Conservation (phyloP, 108 stramenopile species). For the Cyclotella cryptica region DNA sequence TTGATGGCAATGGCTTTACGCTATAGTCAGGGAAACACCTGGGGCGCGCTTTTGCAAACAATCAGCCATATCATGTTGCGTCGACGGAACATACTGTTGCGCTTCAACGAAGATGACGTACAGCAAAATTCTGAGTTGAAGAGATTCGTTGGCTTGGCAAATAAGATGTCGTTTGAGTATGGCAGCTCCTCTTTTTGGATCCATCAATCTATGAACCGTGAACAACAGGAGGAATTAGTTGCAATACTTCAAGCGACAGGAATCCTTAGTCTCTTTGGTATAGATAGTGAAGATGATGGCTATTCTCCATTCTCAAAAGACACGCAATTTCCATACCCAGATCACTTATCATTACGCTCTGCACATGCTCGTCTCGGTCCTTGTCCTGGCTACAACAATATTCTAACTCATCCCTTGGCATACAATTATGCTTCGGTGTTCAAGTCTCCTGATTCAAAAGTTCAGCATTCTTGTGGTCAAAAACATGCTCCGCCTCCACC, state of each 20-base stretch:
- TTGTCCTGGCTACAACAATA: conserved; percentile 19
- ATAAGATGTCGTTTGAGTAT: conserved; percentile 30
- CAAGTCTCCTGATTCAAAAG: neutral
- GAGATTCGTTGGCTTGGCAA: conserved; percentile 1
- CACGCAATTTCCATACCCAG: conserved; percentile 3
- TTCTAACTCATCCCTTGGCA: conserved; percentile 32
- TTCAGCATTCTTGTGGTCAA: neutral
- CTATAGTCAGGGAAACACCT: neutral
- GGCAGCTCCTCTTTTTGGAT: conserved; percentile 33
- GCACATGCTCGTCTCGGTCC: conserved; percentile 34
- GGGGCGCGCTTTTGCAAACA: conserved; percentile 8
- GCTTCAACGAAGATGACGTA: conserved; percentile 8
- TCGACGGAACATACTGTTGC: conserved; percentile 30
- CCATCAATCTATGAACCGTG: conserved; percentile 8
- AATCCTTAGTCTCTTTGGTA: neutral
- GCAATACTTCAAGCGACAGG: neutral
- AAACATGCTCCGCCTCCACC: neutral
- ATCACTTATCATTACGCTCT: conserved; percentile 25
- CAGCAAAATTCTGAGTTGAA: conserved; percentile 3
- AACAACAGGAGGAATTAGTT: neutral
- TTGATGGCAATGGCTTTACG: conserved; percentile 36
- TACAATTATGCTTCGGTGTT: neutral
- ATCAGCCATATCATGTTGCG: conserved; percentile 42
- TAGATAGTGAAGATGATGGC: conserved; percentile 15
- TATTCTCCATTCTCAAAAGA: conserved; percentile 30